Evolutionary conservation across 2,329 filamentous ascomycete species (phyloP), one percentile per base, ranked within the genome.

Genomic region (Penicillium sp.): DNA sequence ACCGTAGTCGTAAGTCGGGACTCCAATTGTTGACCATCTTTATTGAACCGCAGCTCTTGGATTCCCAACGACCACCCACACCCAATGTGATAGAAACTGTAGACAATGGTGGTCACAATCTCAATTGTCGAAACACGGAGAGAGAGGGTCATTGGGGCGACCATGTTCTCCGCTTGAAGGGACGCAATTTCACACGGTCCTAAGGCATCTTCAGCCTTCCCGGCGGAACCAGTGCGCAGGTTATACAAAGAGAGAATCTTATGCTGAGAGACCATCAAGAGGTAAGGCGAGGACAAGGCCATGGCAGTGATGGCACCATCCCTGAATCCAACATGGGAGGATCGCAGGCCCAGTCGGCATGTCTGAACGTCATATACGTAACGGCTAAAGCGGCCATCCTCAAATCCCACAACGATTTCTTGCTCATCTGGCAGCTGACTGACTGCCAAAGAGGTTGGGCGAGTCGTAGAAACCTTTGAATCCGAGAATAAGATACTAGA

Each of bases 51-150:
- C 44, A 97, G 79, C 72, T 97, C 93, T 72, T 98, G 93, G n/a
- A 98, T 85, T 2, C 92, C 93, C 16, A 96, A 84, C 8, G 90
- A 92, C 90, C 93, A 97, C 27, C 92, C 92, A 44, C 86, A 86
- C 3, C 88, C 80, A 64, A 87, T 85, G 2, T 90, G 89, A 16
- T 89, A 87, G 62, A 96, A 86, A 0, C 90, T 90, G 71, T 96
- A 97, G 1, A 91, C 93, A 57, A 97, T 90, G 0, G 90, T 92
- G 2, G 91, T 89, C n/a, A 91, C 84, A 19, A 91, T 84, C 11
- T 84, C 84, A 3, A 79, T 77, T 0, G 84, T 71, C 14, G 85
- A 85, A 26, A 81, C 83, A n/a, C 92, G 86, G 37, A 98, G 84
- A 0, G 91, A 93, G n/a, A 96, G 77, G 0, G 91, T 90, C 10